A percentile compares a stretch with the other conserved stretches of the same genome.
Evolutionary conservation across 306 rosid species (phyloP).

Genomic region (Sindora glabra): DNA sequence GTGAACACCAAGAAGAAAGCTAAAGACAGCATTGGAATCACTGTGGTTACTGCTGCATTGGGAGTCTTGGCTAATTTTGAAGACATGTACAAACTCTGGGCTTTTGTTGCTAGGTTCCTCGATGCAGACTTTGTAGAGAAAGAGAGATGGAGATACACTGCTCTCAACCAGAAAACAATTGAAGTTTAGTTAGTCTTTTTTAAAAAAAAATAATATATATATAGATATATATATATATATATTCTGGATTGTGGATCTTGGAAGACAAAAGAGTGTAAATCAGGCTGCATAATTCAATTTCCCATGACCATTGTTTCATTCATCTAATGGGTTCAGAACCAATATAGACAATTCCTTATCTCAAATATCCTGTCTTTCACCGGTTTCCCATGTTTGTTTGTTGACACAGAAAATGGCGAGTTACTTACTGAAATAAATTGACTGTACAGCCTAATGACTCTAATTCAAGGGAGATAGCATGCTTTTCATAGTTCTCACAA

Average conservation of each 20-base stretch:
- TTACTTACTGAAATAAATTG: no score
- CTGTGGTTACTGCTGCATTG: constrained; percentile 82
- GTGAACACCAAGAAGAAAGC: constrained; percentile 27
- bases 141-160: constrained; percentile 90
- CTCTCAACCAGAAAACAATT: constrained; percentile 68
- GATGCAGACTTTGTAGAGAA: constrained; percentile 95
- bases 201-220: no score
- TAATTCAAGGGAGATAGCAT: no score
- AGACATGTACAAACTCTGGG: constrained; percentile 78
- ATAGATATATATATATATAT: no score
- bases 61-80: constrained; percentile 76
- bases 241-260: not conserved
- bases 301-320: constrained; percentile 3
- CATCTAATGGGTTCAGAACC: not conserved
- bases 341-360: not conserved
- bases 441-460: no score
- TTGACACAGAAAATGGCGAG: no score
- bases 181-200: constrained; percentile 70
- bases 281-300: constrained; percentile 11
- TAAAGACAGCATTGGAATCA: constrained; percentile 42
- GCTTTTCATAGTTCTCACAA: no score
- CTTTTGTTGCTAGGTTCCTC: constrained; percentile 77
- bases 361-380: not conserved
- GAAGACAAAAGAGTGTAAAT: constrained; percentile 3
- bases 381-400: not conserved